A percentile compares a stretch with the other conserved stretches of the same genome.
Conservation (phyloP, 345 rosid species). For the Euphorbia lathyris region DNA sequence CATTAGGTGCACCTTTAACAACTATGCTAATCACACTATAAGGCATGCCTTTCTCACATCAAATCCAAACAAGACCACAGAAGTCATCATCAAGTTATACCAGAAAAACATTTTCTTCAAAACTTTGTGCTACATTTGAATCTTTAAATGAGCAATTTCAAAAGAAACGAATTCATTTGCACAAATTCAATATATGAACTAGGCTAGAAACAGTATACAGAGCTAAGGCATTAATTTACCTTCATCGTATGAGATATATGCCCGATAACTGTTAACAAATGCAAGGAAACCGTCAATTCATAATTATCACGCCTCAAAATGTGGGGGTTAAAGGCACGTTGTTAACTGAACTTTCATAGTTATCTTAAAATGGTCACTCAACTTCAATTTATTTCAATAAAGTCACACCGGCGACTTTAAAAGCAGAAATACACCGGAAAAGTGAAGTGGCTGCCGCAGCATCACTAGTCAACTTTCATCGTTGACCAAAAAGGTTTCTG, state of each 20-base stretch:
- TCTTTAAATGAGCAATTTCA: neutral
- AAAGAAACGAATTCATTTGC: neutral
- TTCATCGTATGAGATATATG: slow-evolving; percentile 63
- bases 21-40: too few species aligned
- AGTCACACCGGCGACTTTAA: too few species aligned
- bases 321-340: too few species aligned
- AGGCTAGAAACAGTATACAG: neutral
- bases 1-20: too few species aligned
- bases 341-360: too few species aligned
- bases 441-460: too few species aligned
- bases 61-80: neutral
- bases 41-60: neutral
- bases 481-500: too few species aligned
- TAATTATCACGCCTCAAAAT: neutral
- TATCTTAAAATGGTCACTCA: too few species aligned
- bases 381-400: too few species aligned
- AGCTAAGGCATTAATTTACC: slow-evolving; percentile 36
- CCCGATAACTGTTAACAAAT: slow-evolving; percentile 53
- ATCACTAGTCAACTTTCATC: too few species aligned
- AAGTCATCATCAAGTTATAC: neutral
- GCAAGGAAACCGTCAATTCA: neutral
- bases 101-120: neutral
- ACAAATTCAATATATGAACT: neutral
- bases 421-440: too few species aligned
- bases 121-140: neutral